These are phyloP conservation scores for Juglanconis sp. DNA, from an alignment of 2,329 filamentous ascomycete species.

Conservation along the genomic window DNA sequence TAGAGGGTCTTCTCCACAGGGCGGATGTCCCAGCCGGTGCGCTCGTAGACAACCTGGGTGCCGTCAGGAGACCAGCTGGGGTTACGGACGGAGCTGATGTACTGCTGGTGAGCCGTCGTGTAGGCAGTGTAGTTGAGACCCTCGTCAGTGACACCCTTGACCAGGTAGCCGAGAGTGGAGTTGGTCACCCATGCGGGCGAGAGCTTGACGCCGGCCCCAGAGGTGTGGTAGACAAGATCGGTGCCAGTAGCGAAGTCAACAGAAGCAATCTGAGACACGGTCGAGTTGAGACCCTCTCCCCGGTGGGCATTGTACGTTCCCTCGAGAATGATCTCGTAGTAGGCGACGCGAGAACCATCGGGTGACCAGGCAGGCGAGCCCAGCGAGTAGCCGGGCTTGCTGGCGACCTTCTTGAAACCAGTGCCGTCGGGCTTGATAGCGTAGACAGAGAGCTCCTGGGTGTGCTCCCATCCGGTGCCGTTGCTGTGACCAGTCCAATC, in stretches of 20 bases:
- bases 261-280: slow-evolving; percentile 29
- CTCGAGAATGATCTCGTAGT: slow-evolving; percentile 37
- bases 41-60: slow-evolving; percentile 24
- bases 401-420: slow-evolving; percentile 32
- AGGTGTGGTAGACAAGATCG: slow-evolving; percentile 29
- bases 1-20: slow-evolving; percentile 34
- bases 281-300: slow-evolving; percentile 21
- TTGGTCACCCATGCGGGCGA: slow-evolving; percentile 23
- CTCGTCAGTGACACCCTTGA: slow-evolving; percentile 25
- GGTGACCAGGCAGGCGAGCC: slow-evolving; percentile 37
- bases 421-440: slow-evolving; percentile 34
- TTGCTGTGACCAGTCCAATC: slow-evolving; percentile 38
- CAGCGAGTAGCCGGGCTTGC: slow-evolving; percentile 32
- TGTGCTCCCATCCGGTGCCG: slow-evolving; percentile 38
- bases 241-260: slow-evolving; percentile 38
- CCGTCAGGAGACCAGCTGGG: slow-evolving; percentile 34
- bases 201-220: slow-evolving; percentile 29
- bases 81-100: slow-evolving; percentile 17
- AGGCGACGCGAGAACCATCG: slow-evolving; percentile 33
- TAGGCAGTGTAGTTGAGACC: slow-evolving; percentile 28
- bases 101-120: slow-evolving; percentile 17
- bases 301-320: slow-evolving; percentile 36
- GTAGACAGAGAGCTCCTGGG: slow-evolving; percentile 38
- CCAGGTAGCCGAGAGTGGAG: slow-evolving; percentile 24
- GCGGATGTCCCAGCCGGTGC: slow-evolving; percentile 27